Percentiles rank a stretch among this genome's conserved stretches.
Evolutionary conservation across 2,329 filamentous ascomycete species (phyloP).

Genomic region (Aspergillus hortae): DNA sequence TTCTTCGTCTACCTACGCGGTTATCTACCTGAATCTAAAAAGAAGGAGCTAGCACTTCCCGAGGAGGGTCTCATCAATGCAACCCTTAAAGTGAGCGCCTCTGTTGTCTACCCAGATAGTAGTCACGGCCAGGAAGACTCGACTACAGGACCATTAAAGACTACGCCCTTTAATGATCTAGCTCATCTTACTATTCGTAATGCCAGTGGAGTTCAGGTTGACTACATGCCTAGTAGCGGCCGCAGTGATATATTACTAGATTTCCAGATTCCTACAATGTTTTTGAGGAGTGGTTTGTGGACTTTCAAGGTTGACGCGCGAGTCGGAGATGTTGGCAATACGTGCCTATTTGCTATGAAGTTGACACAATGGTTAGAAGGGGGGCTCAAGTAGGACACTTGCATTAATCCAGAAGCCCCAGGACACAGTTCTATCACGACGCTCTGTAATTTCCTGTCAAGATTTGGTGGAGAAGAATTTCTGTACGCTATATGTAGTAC

Average conservation of each 20-base stretch:
- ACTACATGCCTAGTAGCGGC: constrained; percentile 13
- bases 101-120: constrained; percentile 12
- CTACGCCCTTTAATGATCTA: constrained; percentile 8
- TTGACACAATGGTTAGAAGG: constrained; percentile 14
- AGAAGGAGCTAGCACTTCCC: constrained; percentile 10
- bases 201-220: constrained; percentile 9
- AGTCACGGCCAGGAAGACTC: not conserved
- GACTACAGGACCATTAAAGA: constrained; percentile 7
- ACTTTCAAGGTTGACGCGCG: constrained; percentile 12
- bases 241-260: constrained; percentile 9
- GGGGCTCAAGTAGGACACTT: not conserved
- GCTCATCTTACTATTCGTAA: constrained; percentile 10
- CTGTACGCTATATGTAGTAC: too few relatives aligned
- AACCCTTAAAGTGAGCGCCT: constrained; percentile 10
- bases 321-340: constrained; percentile 9
- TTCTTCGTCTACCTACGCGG: constrained; percentile 13
- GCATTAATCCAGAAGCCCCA: too few relatives aligned
- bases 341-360: constrained; percentile 12
- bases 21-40: constrained; percentile 10
- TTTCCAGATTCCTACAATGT: constrained; percentile 13
- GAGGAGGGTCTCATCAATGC: constrained; percentile 11
- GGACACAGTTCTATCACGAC: too few relatives aligned
- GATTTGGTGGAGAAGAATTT: too few relatives aligned
- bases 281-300: constrained; percentile 12
- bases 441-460: too few relatives aligned